A percentile compares a stretch with the other conserved stretches of the same genome.
These are phyloP conservation scores for Petrea volubilis DNA, from an alignment of 257 asterid species.

Conservation along the genomic window DNA sequence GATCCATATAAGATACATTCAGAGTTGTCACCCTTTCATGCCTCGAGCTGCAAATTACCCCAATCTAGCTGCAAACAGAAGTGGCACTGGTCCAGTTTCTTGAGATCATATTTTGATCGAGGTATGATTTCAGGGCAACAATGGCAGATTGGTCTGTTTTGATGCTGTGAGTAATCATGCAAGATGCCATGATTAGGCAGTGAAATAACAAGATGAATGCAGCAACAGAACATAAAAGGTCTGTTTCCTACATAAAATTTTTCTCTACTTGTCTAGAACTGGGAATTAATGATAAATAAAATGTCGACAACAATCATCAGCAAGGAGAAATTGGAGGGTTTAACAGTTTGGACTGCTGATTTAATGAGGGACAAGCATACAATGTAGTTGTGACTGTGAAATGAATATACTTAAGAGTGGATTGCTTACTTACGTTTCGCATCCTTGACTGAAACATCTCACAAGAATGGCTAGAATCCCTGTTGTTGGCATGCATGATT, in stretches of 20 bases:
- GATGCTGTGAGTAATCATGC: background rate
- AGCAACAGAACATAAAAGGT: background rate
- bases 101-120: background rate
- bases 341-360: no score
- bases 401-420: no score
- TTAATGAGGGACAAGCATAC: no score
- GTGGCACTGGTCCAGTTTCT: constrained; percentile 26
- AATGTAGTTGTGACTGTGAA: no score
- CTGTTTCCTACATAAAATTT: background rate
- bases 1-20: constrained; percentile 22
- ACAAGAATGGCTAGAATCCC: no score
- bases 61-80: constrained; percentile 35
- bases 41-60: constrained; percentile 26
- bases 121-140: constrained; percentile 33
- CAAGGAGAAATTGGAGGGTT: no score
- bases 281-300: no score
- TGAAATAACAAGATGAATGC: background rate
- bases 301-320: no score
- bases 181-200: background rate
- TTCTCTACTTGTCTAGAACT: background rate
- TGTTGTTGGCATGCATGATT: no score
- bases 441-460: no score
- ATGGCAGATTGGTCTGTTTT: constrained; percentile 25
- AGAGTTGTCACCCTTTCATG: constrained; percentile 29
- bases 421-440: no score